These are phyloP conservation scores for Daldinia loculata DNA, from an alignment of 495 filamentous ascomycete genomes.

Conservation along the genomic window DNA sequence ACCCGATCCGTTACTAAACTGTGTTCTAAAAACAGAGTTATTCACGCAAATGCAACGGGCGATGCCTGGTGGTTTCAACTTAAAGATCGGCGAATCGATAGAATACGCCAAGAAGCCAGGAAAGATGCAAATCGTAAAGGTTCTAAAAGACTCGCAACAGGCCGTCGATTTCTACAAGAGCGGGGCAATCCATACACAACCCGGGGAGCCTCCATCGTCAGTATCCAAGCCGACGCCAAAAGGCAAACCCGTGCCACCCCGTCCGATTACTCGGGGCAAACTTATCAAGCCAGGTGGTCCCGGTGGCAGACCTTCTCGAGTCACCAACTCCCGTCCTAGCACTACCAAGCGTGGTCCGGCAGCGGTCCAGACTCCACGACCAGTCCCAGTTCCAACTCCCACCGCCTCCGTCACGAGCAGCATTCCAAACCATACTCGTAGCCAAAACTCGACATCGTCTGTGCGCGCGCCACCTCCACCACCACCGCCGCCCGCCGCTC, in stretches of 20 bases:
- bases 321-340: conserved; percentile 58
- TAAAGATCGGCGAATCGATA: conserved; percentile 84
- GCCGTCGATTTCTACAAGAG: conserved; percentile 94
- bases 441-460: conserved; percentile 52
- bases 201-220: conserved; percentile 84
- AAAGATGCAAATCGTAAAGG: conserved; percentile 87
- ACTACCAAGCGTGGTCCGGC: conserved; percentile 57
- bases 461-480: conserved; percentile 67
- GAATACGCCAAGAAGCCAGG: conserved; percentile 99
- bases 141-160: conserved; percentile 79
- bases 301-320: conserved; percentile 77
- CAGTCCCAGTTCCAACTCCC: conserved; percentile 57
- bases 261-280: conserved; percentile 90
- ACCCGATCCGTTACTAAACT: conserved; percentile 89
- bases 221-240: conserved; percentile 86
- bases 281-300: conserved; percentile 91
- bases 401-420: conserved; percentile 47
- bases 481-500: conserved; percentile 62
- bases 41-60: conserved; percentile 85
- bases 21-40: conserved; percentile 96
- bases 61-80: conserved; percentile 78
- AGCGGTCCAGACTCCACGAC: conserved; percentile 55
- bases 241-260: conserved; percentile 80
- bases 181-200: conserved; percentile 83
- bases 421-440: conserved; percentile 56